Evolutionary conservation across 1,139 yeast genomes (phyloP).

Genomic region (Geotrichum fermentans): DNA sequence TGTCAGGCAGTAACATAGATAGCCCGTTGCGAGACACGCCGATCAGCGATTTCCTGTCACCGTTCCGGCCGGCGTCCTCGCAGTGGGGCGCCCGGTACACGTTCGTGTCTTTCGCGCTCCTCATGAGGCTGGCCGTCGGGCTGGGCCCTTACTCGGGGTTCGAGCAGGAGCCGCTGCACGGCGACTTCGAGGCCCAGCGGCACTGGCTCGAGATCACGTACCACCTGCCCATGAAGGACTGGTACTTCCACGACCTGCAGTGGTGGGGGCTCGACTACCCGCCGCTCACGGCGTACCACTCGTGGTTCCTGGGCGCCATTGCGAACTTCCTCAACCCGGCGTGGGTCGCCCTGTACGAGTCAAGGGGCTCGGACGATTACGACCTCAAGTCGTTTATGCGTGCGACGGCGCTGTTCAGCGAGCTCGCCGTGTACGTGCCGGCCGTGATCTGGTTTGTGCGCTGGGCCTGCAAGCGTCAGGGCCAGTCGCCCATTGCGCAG

Average conservation of each 20-base stretch:
- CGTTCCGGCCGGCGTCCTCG: constrained; percentile 65
- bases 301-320: constrained; percentile 69
- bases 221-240: constrained; percentile 62
- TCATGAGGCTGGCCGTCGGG: constrained; percentile 80
- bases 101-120: constrained; percentile 65
- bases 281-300: constrained; percentile 91
- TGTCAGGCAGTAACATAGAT: neutral
- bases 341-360: constrained; percentile 72
- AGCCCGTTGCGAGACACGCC: constrained; percentile 42
- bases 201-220: constrained; percentile 95
- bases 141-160: constrained; percentile 69
- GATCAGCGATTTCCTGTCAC: constrained; percentile 53
- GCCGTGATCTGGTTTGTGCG: constrained; percentile 62
- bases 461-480: constrained; percentile 52
- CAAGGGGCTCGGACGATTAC: constrained; percentile 68
- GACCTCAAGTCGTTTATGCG: constrained; percentile 82
- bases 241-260: constrained; percentile 86
- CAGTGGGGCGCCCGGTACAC: constrained; percentile 89
- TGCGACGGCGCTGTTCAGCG: constrained; percentile 69
- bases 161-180: constrained; percentile 68
- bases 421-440: constrained; percentile 69
- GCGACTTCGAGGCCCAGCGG: constrained; percentile 96
- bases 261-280: constrained; percentile 99
- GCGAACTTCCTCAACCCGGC: constrained; percentile 55
- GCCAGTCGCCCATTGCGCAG: constrained; percentile 57